A percentile compares a stretch with the other conserved stretches of the same genome.
These are phyloP conservation scores for Glycine soja DNA, from an alignment of 306 rosid species.

Conservation along the genomic window DNA sequence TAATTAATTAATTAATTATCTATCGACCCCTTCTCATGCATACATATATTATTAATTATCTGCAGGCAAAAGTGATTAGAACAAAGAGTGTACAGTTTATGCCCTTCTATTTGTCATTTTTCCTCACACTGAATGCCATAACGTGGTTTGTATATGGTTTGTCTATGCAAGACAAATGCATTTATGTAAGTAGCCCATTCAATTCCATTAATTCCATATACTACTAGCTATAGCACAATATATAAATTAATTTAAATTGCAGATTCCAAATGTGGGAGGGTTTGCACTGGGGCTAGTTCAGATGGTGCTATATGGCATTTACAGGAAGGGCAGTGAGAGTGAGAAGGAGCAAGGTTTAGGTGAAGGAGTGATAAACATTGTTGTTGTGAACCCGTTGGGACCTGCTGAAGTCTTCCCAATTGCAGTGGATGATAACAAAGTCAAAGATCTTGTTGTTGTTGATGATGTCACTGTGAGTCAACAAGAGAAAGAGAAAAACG, in stretches of 20 bases:
- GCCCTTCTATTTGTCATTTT: constrained; percentile 74
- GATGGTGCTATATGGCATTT: constrained; percentile 69
- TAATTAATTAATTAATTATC: no score
- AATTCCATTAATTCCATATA: no score
- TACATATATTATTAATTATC: no score
- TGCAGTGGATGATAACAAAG: not conserved
- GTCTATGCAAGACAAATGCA: no score
- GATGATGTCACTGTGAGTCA: no score
- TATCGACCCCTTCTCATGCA: no score
- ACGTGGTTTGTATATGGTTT: constrained; percentile 78
- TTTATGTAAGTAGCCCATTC: no score
- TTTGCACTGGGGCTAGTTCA: constrained; percentile 68
- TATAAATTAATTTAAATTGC: not conserved
- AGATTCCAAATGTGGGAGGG: constrained; percentile 80
- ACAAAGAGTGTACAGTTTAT: constrained; percentile 78
- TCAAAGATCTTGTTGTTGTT: no score
- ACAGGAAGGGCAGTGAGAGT: constrained; percentile 47
- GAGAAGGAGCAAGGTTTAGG: not conserved
- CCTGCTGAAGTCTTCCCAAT: constrained; percentile 47
- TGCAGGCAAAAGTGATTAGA: constrained; percentile 49
- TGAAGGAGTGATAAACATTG: constrained; percentile 11
- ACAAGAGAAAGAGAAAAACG: no score
- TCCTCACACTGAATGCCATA: constrained; percentile 77
- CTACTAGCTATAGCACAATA: no score
- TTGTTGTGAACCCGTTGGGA: constrained; percentile 37